A percentile compares a stretch with the other conserved stretches of the same genome.
Conservation (phyloP, 2,329 filamentous ascomycete species). For the Cladosporium sp. region DNA sequence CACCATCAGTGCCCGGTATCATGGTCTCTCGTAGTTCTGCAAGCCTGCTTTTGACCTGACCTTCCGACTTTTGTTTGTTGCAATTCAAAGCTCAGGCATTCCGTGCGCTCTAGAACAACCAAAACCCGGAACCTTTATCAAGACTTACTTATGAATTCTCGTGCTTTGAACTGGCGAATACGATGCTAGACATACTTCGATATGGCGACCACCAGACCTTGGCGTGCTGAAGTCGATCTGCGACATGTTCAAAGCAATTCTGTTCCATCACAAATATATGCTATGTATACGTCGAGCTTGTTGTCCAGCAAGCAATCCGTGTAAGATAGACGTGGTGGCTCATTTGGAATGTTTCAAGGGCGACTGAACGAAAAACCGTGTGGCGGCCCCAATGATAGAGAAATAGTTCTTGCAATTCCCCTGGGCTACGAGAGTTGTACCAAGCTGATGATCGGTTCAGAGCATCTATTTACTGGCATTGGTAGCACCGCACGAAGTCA, state of each 20-base stretch:
- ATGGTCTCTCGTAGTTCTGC: not conserved
- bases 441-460: no score
- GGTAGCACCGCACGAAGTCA: no score
- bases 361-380: not conserved
- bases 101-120: not conserved
- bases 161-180: not conserved
- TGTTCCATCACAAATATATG: not conserved
- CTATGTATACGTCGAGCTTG: not conserved
- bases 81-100: not conserved
- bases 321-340: not conserved
- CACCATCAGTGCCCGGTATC: not conserved
- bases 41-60: not conserved
- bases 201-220: not conserved
- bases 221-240: not conserved
- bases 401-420: not conserved
- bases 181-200: not conserved
- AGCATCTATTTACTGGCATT: no score
- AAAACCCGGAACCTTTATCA: not conserved
- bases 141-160: not conserved
- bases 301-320: not conserved
- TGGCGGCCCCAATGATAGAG: not conserved
- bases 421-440: no score
- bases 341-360: not conserved
- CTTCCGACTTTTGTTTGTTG: not conserved
- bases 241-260: not conserved